Conservation (phyloP, 2,329 filamentous ascomycete genomes). For the Botrytis galanthina region DNA sequence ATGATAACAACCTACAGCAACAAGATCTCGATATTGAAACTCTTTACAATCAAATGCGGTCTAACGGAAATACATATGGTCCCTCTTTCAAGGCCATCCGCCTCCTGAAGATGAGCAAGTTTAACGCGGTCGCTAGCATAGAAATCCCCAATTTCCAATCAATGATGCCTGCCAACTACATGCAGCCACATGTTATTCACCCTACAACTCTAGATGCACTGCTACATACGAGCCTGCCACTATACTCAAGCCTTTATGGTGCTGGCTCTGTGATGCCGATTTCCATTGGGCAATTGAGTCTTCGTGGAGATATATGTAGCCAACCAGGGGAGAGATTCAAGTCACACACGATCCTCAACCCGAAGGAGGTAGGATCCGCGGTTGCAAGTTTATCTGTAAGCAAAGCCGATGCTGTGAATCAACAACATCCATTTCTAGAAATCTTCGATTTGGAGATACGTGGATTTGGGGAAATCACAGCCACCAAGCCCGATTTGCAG, state of each 20-base stretch:
- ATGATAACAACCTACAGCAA: not conserved
- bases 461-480: not conserved
- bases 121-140: not conserved
- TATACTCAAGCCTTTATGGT: not conserved
- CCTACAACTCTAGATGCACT: slow-evolving; percentile 51
- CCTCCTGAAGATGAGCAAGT: not conserved
- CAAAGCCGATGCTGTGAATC: not conserved
- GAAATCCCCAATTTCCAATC: slow-evolving; percentile 11
- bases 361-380: not conserved
- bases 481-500: not conserved
- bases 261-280: not conserved
- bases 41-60: not conserved
- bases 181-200: slow-evolving; percentile 50
- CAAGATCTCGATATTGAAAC: not conserved
- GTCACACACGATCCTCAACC: not conserved
- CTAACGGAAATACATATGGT: not conserved
- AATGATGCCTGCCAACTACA: slow-evolving; percentile 39
- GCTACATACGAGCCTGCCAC: not conserved
- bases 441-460: not conserved
- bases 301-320: not conserved
- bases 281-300: not conserved
- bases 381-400: not conserved
- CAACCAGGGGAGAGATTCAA: not conserved
- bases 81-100: not conserved
- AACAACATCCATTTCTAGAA: not conserved